A percentile compares a stretch with the other conserved stretches of the same genome.
Evolutionary conservation across 345 rosid species (phyloP).

Genomic region (Abelmoschus esculentus): DNA sequence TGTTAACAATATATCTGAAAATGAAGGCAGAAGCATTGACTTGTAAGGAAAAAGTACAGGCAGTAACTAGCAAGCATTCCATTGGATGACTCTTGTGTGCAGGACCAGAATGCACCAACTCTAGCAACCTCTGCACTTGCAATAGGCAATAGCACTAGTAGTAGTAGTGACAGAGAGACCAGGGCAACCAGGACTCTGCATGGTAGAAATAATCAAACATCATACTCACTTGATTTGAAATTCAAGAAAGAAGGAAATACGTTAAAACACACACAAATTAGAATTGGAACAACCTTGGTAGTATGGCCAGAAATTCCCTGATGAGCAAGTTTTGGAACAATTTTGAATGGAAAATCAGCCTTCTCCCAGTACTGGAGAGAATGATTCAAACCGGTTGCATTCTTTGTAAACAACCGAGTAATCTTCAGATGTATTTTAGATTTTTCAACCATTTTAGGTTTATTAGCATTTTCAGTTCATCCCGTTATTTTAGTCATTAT

Average conservation of each 20-base stretch:
- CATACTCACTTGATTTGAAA: not conserved
- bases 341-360: slow-evolving; percentile 90
- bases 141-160: slow-evolving; percentile 60
- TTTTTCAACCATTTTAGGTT: too few relatives aligned
- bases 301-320: slow-evolving; percentile 68
- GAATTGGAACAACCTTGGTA: slow-evolving; percentile 49
- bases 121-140: slow-evolving; percentile 73
- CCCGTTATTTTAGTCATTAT: too few relatives aligned
- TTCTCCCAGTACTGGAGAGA: slow-evolving; percentile 83
- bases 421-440: too few relatives aligned
- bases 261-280: not conserved
- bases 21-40: slow-evolving; percentile 10
- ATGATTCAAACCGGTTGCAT: not conserved
- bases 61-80: not conserved
- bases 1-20: slow-evolving; percentile 73
- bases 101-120: slow-evolving; percentile 57
- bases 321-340: slow-evolving; percentile 67
- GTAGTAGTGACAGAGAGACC: slow-evolving; percentile 71
- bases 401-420: not conserved
- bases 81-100: not conserved
- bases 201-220: slow-evolving; percentile 19
- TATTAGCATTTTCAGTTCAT: too few relatives aligned
- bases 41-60: not conserved
- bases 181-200: slow-evolving; percentile 91
- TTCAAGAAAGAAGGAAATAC: not conserved